phyloP scores from a whole-genome alignment of 768 basidiomycete species.

The Suillus ampliporus region DNA sequence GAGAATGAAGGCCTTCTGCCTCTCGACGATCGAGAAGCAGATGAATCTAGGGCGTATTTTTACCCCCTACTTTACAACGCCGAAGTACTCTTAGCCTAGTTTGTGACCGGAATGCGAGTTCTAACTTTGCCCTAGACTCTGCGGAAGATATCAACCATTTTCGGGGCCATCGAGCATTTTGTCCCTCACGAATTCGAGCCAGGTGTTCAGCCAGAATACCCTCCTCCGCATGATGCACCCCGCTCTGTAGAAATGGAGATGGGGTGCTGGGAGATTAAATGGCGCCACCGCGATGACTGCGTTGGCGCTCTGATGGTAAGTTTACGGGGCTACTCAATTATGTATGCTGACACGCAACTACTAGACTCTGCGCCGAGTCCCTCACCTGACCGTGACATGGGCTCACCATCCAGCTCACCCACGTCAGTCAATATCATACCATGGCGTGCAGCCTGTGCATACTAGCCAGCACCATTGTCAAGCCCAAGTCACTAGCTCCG shows the following conservation, averaged over 20 bases:
- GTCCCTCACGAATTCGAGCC: conserved; percentile 30
- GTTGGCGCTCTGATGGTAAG: conserved; percentile 72
- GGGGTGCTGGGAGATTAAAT: conserved; percentile 79
- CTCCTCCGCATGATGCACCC: conserved; percentile 61
- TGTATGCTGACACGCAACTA: background rate
- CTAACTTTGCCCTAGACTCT: conserved; percentile 49
- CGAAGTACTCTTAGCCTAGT: conserved; percentile 45
- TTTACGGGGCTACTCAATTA: conserved; percentile 16
- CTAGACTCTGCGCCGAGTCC: conserved; percentile 71
- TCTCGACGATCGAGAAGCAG: conserved; percentile 40
- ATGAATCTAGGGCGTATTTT: conserved; percentile 47
- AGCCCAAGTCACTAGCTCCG: conserved; percentile 13
- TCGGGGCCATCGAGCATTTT: conserved; percentile 71
- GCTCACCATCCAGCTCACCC: conserved; percentile 61
- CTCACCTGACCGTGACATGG: conserved; percentile 80
- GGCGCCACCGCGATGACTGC: conserved; percentile 77
- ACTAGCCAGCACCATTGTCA: conserved; percentile 25
- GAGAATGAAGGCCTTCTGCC: conserved; percentile 9
- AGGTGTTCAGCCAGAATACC: conserved; percentile 34
- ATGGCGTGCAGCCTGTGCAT: conserved; percentile 17
- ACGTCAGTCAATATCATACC: conserved; percentile 23
- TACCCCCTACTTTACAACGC: conserved; percentile 64
- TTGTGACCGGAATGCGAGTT: background rate
- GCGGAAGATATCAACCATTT: conserved; percentile 55
- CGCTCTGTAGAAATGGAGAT: conserved; percentile 61